A percentile compares a stretch with the other conserved stretches of the same genome.
phyloP scores from a whole-genome alignment of 1,139 yeast genomes.

The Nakaseomyces nivariensis region DNA sequence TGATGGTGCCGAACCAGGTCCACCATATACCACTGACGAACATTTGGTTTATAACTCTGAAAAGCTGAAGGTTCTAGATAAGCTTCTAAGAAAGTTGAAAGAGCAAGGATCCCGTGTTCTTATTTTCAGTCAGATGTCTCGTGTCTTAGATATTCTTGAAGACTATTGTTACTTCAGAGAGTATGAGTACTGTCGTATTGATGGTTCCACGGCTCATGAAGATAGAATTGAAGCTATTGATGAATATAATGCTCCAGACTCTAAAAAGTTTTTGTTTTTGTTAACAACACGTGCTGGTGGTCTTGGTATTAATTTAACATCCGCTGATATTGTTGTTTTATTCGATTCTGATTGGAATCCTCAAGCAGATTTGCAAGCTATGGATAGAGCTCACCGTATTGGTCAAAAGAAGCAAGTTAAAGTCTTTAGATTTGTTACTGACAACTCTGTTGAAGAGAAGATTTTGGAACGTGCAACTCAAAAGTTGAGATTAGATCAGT shows the following conservation, averaged over 20 bases:
- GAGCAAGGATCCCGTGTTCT: slow-evolving; percentile 80
- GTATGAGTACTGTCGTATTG: slow-evolving; percentile 83
- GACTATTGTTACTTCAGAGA: slow-evolving; percentile 84
- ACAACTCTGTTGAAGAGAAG: slow-evolving; percentile 92
- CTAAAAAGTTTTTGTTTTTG: slow-evolving; percentile 74
- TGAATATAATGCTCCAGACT: slow-evolving; percentile 74
- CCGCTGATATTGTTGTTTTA: slow-evolving; percentile 83
- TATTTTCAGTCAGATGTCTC: slow-evolving; percentile 91
- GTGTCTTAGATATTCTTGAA: slow-evolving; percentile 82
- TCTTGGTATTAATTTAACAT: slow-evolving; percentile 83
- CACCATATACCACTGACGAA: slow-evolving; percentile 94
- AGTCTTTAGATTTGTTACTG: slow-evolving; percentile 87
- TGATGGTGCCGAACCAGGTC: slow-evolving; percentile 99
- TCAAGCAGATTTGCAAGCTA: slow-evolving; percentile 96
- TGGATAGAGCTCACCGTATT: slow-evolving; percentile 98
- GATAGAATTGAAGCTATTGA: slow-evolving; percentile 90
- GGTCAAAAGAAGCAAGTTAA: slow-evolving; percentile 95
- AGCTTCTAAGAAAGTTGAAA: slow-evolving; percentile 61
- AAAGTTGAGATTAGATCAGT: slow-evolving; percentile 80
- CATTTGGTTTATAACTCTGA: slow-evolving; percentile 83
- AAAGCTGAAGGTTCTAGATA: slow-evolving; percentile 82
- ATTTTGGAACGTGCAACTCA: slow-evolving; percentile 95
- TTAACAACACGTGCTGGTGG: slow-evolving; percentile 99
- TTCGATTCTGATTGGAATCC: slow-evolving; percentile 99
- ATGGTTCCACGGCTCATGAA: slow-evolving; percentile 90